Evolutionary conservation across 176 grass and related monocot genomes (phyloP).

Genomic region (Oryza officinalis): DNA sequence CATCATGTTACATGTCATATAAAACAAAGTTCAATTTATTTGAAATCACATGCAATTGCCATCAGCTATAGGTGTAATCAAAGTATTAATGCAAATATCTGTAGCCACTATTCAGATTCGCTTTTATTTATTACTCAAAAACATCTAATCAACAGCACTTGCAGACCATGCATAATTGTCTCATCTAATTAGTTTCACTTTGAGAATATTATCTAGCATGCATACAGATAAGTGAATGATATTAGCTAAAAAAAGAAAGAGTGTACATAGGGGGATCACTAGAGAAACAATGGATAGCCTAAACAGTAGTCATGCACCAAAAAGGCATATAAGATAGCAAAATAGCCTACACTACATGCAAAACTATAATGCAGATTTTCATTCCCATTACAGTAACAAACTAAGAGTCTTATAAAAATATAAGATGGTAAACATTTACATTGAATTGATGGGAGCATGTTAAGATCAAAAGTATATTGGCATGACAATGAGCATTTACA

Average conservation of each 20-base stretch:
- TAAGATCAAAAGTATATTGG: conserved; percentile 9
- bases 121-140: not conserved
- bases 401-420: not conserved
- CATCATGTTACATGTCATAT: not conserved
- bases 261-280: not conserved
- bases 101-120: not conserved
- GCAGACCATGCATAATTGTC: not conserved
- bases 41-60: not conserved
- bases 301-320: not conserved
- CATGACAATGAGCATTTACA: not conserved
- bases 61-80: not conserved
- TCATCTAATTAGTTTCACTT: not conserved
- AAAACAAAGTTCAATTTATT: not conserved
- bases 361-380: not conserved
- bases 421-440: conserved; percentile 2
- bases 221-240: not conserved
- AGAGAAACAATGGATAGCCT: not conserved
- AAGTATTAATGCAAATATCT: not conserved
- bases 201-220: not conserved
- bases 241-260: not conserved
- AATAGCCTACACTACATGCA: conserved; percentile 6
- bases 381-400: not conserved
- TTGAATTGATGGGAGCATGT: not conserved
- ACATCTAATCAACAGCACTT: not conserved
- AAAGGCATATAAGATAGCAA: not conserved